These are phyloP conservation scores for Colletotrichum nymphaeae DNA, from an alignment of 2,329 filamentous ascomycete genomes.

Conservation along the genomic window DNA sequence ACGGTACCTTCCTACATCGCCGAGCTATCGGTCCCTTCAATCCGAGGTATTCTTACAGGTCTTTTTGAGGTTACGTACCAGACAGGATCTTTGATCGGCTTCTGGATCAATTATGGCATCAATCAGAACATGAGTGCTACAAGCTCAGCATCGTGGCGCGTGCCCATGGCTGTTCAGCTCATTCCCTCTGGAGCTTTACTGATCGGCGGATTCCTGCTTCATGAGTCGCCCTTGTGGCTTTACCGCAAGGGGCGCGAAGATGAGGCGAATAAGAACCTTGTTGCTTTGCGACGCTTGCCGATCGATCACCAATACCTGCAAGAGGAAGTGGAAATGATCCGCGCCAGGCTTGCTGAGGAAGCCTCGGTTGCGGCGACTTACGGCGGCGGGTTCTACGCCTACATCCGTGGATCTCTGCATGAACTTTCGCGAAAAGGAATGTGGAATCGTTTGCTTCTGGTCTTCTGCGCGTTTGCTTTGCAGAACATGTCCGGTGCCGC, in stretches of 20 bases:
- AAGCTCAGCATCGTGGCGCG: slow-evolving; percentile 54
- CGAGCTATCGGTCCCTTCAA: slow-evolving; percentile 69
- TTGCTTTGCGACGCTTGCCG: slow-evolving; percentile 56
- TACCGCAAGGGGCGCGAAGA: slow-evolving; percentile 36
- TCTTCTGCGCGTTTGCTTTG: slow-evolving; percentile 51
- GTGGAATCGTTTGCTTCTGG: slow-evolving; percentile 51
- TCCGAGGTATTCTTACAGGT: slow-evolving; percentile 68
- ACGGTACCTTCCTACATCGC: slow-evolving; percentile 73
- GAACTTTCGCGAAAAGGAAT: slow-evolving; percentile 53
- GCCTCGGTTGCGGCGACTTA: slow-evolving; percentile 45
- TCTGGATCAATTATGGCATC: slow-evolving; percentile 61
- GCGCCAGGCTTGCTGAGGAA: slow-evolving; percentile 48
- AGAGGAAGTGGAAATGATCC: slow-evolving; percentile 61
- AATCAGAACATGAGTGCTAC: slow-evolving; percentile 49
- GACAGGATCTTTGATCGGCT: slow-evolving; percentile 62
- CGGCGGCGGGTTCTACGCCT: slow-evolving; percentile 46
- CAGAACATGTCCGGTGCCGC: slow-evolving; percentile 55
- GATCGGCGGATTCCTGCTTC: slow-evolving; percentile 55
- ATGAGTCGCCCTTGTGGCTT: slow-evolving; percentile 39
- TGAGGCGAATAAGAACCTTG: slow-evolving; percentile 48
- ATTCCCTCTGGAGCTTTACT: slow-evolving; percentile 57
- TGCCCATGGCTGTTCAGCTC: slow-evolving; percentile 61
- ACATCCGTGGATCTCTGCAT: slow-evolving; percentile 47
- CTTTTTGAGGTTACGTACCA: slow-evolving; percentile 65
- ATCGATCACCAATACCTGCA: slow-evolving; percentile 54